phyloP scores from a whole-genome alignment of 768 basidiomycete genomes.

The Ephemerocybe angulata region DNA sequence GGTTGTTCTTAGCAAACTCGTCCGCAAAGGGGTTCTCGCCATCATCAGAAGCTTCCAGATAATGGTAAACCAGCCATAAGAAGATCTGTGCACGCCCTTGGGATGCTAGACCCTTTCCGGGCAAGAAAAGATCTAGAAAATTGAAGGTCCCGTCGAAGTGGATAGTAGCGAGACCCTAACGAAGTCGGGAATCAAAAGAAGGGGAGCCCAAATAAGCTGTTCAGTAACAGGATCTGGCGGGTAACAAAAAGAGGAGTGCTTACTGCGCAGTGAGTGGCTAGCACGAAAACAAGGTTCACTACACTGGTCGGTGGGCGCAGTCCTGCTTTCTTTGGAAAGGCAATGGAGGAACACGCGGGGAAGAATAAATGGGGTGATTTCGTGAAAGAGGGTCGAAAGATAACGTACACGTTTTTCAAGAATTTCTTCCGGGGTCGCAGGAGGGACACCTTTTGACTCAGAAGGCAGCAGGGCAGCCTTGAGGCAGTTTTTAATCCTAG shows the following conservation, averaged over 20 bases:
- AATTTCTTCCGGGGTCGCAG: constrained; percentile 74
- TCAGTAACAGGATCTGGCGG: constrained; percentile 4
- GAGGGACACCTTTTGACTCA: constrained; percentile 62
- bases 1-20: constrained; percentile 51
- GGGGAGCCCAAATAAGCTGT: background rate
- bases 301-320: constrained; percentile 78
- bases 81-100: constrained; percentile 72
- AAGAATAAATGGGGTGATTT: constrained; percentile 8
- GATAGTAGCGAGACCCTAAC: constrained; percentile 53
- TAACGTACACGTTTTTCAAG: constrained; percentile 58
- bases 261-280: constrained; percentile 76
- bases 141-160: constrained; percentile 76
- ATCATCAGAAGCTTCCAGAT: constrained; percentile 63
- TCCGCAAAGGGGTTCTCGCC: constrained; percentile 74
- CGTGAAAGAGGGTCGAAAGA: constrained; percentile 3
- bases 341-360: constrained; percentile 12
- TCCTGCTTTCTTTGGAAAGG: constrained; percentile 45
- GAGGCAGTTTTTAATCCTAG: constrained; percentile 86
- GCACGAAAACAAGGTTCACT: constrained; percentile 81
- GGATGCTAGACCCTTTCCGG: constrained; percentile 63
- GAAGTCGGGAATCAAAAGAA: background rate
- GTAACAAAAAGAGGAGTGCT: constrained; percentile 21
- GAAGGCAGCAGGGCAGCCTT: constrained; percentile 74
- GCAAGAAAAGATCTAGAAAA: constrained; percentile 83
- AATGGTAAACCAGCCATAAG: constrained; percentile 80